Evolutionary conservation across 2,329 filamentous ascomycete species (phyloP).

Genomic region (Aspergillus sp.): DNA sequence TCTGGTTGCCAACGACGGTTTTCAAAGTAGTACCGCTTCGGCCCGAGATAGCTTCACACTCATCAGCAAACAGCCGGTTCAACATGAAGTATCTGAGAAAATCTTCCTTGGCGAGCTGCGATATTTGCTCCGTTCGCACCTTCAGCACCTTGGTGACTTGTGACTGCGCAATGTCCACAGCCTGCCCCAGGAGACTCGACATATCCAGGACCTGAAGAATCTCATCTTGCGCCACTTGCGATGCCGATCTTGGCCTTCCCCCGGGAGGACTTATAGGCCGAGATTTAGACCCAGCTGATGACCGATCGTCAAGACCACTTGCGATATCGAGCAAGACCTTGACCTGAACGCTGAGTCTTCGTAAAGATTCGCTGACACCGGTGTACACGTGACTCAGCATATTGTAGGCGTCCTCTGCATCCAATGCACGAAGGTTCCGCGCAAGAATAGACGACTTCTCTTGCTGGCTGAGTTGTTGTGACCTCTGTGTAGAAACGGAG

Average conservation of each 20-base stretch:
- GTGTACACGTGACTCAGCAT: slow-evolving; percentile 78
- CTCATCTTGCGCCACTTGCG: slow-evolving; percentile 45
- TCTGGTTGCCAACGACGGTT: slow-evolving; percentile 54
- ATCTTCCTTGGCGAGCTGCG: slow-evolving; percentile 46
- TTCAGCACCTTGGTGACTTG: slow-evolving; percentile 58
- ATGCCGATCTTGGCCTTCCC: slow-evolving; percentile 10
- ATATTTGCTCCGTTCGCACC: slow-evolving; percentile 54
- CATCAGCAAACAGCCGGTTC: slow-evolving; percentile 57
- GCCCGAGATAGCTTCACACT: slow-evolving; percentile 59
- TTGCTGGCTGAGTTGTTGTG: slow-evolving; percentile 63
- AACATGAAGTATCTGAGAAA: slow-evolving; percentile 57
- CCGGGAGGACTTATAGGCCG: slow-evolving; percentile 41
- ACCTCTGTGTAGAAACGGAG: slow-evolving; percentile 69
- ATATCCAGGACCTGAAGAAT: slow-evolving; percentile 57
- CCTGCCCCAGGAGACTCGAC: slow-evolving; percentile 57
- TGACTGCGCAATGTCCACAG: slow-evolving; percentile 58
- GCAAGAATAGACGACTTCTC: slow-evolving; percentile 86
- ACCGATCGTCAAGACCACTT: slow-evolving; percentile 47
- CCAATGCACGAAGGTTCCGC: slow-evolving; percentile 75
- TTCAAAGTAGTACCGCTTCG: slow-evolving; percentile 53
- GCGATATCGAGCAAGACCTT: slow-evolving; percentile 94
- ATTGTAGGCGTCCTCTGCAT: slow-evolving; percentile 74
- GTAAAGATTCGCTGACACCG: slow-evolving; percentile 74
- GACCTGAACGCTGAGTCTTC: slow-evolving; percentile 78
- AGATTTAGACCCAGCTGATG: slow-evolving; percentile 35